Evolutionary conservation across 1,284 basidiomycete species (phyloP).

Genomic region (Singerocomus rubriflavus): DNA sequence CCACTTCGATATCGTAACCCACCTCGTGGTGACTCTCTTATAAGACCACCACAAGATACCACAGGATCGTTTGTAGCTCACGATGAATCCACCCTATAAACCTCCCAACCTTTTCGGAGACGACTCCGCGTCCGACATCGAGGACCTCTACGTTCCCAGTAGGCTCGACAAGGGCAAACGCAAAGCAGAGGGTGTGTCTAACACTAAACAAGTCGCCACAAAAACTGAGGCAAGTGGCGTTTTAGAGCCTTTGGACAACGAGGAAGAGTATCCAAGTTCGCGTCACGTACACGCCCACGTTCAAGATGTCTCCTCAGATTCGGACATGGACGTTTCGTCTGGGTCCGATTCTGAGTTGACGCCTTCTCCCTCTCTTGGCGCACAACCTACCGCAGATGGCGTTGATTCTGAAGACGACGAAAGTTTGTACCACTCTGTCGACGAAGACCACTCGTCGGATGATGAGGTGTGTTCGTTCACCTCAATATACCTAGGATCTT

Average conservation of each 20-base stretch:
- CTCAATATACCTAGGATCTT: background rate
- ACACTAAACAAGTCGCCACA: background rate
- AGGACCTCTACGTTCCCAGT: background rate
- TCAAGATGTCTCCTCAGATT: conserved; percentile 5
- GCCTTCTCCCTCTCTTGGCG: background rate
- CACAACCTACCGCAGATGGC: background rate
- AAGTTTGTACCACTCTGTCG: conserved; percentile 21
- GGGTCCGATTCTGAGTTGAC: conserved; percentile 7
- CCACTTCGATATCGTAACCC: background rate
- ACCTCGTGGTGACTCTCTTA: conserved; percentile 9
- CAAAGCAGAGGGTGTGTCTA: conserved; percentile 18
- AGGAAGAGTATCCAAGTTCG: background rate
- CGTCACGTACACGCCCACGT: background rate
- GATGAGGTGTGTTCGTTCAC: conserved; percentile 14
- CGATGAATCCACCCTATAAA: conserved; percentile 11
- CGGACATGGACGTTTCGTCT: conserved; percentile 5
- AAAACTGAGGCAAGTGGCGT: background rate
- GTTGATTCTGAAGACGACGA: conserved; percentile 4
- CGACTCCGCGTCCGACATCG: background rate
- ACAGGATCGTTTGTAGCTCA: background rate
- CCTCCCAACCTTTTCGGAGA: conserved; percentile 19
- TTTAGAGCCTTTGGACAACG: conserved; percentile 12
- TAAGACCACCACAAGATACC: background rate
- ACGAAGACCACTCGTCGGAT: conserved; percentile 8
- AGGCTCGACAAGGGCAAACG: conserved; percentile 24